Evolutionary conservation across 371 early-diverging fungal genomes (phyloP).

Genomic region (Mucor ambiguus): DNA sequence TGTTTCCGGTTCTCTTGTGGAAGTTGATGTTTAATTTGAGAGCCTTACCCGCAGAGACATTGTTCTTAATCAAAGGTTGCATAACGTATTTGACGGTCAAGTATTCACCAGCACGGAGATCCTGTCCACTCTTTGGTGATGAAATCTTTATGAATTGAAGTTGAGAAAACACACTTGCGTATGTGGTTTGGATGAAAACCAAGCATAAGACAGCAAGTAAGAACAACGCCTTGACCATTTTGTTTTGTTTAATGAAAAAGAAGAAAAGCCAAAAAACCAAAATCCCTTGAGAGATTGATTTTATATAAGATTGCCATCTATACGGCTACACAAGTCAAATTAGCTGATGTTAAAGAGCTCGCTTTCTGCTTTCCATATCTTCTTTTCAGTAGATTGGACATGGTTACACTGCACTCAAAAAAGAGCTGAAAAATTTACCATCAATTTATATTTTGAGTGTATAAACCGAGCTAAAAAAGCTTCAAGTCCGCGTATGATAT

Average conservation of each 20-base stretch:
- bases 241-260: background rate
- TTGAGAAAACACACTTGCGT: conserved; percentile 44
- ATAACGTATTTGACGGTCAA: conserved; percentile 42
- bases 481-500: conserved; percentile 11
- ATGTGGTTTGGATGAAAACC: conserved; percentile 26
- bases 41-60: conserved; percentile 25
- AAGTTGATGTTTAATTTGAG: conserved; percentile 24
- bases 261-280: conserved; percentile 1
- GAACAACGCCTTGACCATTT: conserved; percentile 17
- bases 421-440: background rate
- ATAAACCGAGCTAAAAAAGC: background rate
- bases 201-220: conserved; percentile 19
- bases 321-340: conserved; percentile 21
- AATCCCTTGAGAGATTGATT: background rate
- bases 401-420: conserved; percentile 8
- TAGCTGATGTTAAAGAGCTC: conserved; percentile 17
- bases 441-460: background rate
- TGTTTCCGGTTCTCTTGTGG: conserved; percentile 29
- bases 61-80: conserved; percentile 39
- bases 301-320: conserved; percentile 6
- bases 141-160: conserved; percentile 51
- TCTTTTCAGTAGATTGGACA: conserved; percentile 24
- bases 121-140: conserved; percentile 38
- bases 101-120: conserved; percentile 33
- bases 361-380: conserved; percentile 13